These are phyloP conservation scores for Lagenaria siceraria DNA, from an alignment of 306 rosid genomes.

Conservation along the genomic window DNA sequence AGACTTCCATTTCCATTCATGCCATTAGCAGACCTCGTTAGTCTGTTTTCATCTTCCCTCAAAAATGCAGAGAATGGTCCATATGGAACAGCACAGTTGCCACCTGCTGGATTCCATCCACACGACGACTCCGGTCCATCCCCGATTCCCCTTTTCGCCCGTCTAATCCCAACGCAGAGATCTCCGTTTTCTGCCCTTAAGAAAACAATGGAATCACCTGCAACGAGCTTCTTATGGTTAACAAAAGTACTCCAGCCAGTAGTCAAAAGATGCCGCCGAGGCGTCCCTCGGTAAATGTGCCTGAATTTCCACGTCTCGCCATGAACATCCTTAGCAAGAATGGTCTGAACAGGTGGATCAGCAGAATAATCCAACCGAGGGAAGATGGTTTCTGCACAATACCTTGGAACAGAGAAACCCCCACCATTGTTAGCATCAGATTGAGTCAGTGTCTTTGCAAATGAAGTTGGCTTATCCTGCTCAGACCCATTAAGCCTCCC, in stretches of 20 bases:
- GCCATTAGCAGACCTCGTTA: conserved; percentile 29
- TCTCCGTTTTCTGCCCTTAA: conserved; percentile 75
- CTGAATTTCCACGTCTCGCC: conserved; percentile 87
- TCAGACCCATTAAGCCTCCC: conserved; percentile 41
- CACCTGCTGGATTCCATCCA: conserved; percentile 67
- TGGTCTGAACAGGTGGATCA: conserved; percentile 78
- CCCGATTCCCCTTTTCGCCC: conserved; percentile 70
- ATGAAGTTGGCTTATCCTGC: conserved; percentile 61
- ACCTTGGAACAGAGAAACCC: conserved; percentile 88
- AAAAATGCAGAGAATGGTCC: conserved; percentile 41
- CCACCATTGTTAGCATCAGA: conserved; percentile 98
- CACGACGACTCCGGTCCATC: conserved; percentile 51
- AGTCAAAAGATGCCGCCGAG: conserved; percentile 85
- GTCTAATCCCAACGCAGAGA: conserved; percentile 75
- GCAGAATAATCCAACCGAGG: conserved; percentile 71
- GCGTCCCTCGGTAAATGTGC: conserved; percentile 93
- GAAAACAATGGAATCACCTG: conserved; percentile 85
- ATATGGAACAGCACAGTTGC: conserved; percentile 41
- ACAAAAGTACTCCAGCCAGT: conserved; percentile 98
- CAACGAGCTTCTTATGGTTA: conserved; percentile 81
- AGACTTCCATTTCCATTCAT: conserved; percentile 27
- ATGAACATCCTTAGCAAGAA: conserved; percentile 81
- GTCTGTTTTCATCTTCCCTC: conserved; percentile 44
- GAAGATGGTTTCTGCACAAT: conserved; percentile 83
- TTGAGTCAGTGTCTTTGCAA: conserved; percentile 83